Evolutionary conservation across 805 yeast genomes (phyloP), one percentile per base, ranked within the genome.

Genomic region (Wickerhamiella allomyrinae): DNA sequence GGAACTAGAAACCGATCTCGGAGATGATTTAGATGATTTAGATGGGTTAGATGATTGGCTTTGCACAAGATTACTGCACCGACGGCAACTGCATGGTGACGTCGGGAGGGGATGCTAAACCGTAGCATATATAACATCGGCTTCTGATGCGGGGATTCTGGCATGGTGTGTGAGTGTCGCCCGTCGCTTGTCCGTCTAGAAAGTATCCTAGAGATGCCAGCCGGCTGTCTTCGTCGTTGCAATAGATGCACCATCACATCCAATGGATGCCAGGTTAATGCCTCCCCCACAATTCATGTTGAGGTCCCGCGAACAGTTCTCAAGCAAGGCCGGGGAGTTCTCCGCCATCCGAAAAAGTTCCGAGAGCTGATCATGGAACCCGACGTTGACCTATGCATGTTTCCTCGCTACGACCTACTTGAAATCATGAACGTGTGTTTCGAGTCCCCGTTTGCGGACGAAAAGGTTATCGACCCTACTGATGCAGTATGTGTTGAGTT

Each of bases 371-470:
- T 49, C 17, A 49, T 49, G 51, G 20, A 33, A 10, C 38, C 41
- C 3, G 40, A 42, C 5, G 36, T 43, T 21, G 22, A 33, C 4
- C 39, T 49, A 13, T 22, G 39, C 23, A 35, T 34, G 36, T 42
- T 48, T 20, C 40, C 43, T 33, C 42, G 43, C n/a, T 17, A 25
- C 10, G 42, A 48, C 3, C 44, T 49, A 9, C 34, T 42, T 15
- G 43, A 37, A 23, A 34, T 49, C 19, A 49, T 49, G 53, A 34
- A 42, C 14, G 39, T 31, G 9, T 37, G 46, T 41, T 49, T 48
- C 41, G 53, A 49, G 40, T 46, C 49, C 17, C 53, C 53, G n/a
- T 49, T 49, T 33, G 49, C 35, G 9, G 20, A 17, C 6, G 31
- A 27, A 13, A 7, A 14, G 9, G 17, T 7, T 7, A 7, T 11